These are phyloP conservation scores for Epicoccum nigrum DNA, from an alignment of 2,329 filamentous ascomycete genomes.

Conservation along the genomic window DNA sequence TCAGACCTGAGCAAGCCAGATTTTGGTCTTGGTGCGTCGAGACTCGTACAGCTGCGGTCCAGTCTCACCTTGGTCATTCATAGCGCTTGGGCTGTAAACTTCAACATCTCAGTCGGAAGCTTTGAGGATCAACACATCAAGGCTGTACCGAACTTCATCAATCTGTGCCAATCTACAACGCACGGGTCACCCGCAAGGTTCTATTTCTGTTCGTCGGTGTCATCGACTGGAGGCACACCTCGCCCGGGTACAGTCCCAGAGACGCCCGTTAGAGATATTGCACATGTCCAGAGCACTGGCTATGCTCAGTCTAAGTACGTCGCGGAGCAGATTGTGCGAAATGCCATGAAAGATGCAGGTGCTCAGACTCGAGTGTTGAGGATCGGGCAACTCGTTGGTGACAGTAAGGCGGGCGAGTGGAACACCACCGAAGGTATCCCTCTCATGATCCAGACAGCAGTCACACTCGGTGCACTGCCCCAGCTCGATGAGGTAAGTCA, in stretches of 20 bases:
- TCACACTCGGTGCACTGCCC: constrained; percentile 55
- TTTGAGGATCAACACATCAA: constrained; percentile 57
- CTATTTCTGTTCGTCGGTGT: constrained; percentile 56
- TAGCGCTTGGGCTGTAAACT: constrained; percentile 63
- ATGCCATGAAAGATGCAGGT: constrained; percentile 19
- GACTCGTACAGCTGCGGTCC: constrained; percentile 16
- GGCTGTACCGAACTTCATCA: constrained; percentile 54
- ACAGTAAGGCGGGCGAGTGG: constrained; percentile 55
- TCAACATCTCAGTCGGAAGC: constrained; percentile 59
- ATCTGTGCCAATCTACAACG: constrained; percentile 44
- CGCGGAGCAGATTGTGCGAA: constrained; percentile 53
- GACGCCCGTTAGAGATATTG: constrained; percentile 41
- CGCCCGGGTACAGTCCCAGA: constrained; percentile 47
- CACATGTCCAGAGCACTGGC: constrained; percentile 57
- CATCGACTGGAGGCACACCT: constrained; percentile 50
- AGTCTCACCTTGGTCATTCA: constrained; percentile 56
- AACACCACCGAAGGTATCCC: constrained; percentile 59
- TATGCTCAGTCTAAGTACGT: constrained; percentile 60
- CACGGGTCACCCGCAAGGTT: constrained; percentile 47
- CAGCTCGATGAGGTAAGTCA: constrained; percentile 47
- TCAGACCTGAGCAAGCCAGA: constrained; percentile 49
- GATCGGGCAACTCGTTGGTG: constrained; percentile 56
- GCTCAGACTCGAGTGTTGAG: constrained; percentile 47
- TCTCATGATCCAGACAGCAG: constrained; percentile 56
- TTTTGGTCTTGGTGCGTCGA: constrained; percentile 48